A percentile compares a stretch with the other conserved stretches of the same genome.
Conservation (phyloP, 257 asterid species). For the Solanum tacnaense region DNA sequence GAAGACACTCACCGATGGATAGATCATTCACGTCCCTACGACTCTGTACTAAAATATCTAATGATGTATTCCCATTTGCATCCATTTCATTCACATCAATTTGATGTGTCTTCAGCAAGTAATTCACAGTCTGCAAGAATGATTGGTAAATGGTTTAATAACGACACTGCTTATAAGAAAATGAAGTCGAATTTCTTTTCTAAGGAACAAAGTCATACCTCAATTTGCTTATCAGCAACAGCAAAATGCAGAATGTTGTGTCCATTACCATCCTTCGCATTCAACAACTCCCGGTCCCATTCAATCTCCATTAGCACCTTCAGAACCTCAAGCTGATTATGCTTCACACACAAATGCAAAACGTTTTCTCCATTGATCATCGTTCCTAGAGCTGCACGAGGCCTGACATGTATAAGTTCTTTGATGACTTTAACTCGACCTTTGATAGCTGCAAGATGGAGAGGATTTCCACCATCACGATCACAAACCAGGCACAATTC, state of each 20-base stretch:
- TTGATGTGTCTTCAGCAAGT: constrained; percentile 6
- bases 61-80: constrained; percentile 18
- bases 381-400: constrained; percentile 29
- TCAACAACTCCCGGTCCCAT: neutral
- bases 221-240: constrained; percentile 6
- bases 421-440: constrained; percentile 20
- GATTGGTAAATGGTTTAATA: neutral
- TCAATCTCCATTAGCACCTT: neutral
- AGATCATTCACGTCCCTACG: constrained; percentile 7
- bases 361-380: constrained; percentile 11
- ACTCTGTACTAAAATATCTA: constrained; percentile 22
- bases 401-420: constrained; percentile 6
- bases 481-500: constrained; percentile 33
- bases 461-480: constrained; percentile 39
- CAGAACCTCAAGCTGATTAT: constrained; percentile 10
- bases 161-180: neutral
- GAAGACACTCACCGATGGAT: constrained; percentile 17
- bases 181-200: neutral
- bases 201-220: constrained; percentile 18
- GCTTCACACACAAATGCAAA: constrained; percentile 37
- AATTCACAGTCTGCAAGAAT: constrained; percentile 22
- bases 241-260: constrained; percentile 11
- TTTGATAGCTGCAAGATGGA: constrained; percentile 43
- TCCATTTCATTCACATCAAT: constrained; percentile 18
- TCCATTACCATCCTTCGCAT: constrained; percentile 1